A percentile compares a stretch with the other conserved stretches of the same genome.
phyloP scores from a whole-genome alignment of 2,329 filamentous ascomycete genomes.

The Diaporthe longicolla region DNA sequence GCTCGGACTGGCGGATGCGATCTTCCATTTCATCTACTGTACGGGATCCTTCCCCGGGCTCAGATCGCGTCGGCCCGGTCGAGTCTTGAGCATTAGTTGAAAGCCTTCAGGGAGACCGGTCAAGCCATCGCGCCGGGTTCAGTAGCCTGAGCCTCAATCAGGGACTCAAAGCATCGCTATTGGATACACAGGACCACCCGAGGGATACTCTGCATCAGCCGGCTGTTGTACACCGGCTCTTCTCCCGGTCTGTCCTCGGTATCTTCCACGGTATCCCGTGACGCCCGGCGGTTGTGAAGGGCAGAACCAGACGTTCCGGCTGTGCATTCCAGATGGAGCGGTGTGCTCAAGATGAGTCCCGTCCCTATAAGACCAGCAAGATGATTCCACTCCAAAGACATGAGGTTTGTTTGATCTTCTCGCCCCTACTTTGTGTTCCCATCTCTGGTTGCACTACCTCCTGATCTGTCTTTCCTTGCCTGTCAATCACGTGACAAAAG shows the following conservation, averaged over 20 bases:
- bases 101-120: not conserved
- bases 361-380: not conserved
- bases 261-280: not conserved
- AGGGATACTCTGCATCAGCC: not conserved
- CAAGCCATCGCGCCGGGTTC: not conserved
- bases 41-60: not conserved
- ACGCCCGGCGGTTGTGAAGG: not conserved
- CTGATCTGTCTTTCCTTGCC: not conserved
- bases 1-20: slow-evolving; percentile 2
- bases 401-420: not conserved
- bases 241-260: not conserved
- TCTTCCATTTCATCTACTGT: not conserved
- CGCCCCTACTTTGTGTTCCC: not conserved
- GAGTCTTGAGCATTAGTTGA: not conserved
- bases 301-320: not conserved
- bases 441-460: not conserved
- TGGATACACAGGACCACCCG: not conserved
- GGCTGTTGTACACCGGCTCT: not conserved
- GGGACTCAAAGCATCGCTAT: not conserved
- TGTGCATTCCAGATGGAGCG: too few species aligned
- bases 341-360: not conserved
- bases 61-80: not conserved
- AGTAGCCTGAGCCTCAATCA: not conserved
- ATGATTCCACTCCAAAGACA: not conserved
- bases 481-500: not conserved